Conservation (phyloP, 2,329 filamentous ascomycete species). For the Tothia fuscella region DNA sequence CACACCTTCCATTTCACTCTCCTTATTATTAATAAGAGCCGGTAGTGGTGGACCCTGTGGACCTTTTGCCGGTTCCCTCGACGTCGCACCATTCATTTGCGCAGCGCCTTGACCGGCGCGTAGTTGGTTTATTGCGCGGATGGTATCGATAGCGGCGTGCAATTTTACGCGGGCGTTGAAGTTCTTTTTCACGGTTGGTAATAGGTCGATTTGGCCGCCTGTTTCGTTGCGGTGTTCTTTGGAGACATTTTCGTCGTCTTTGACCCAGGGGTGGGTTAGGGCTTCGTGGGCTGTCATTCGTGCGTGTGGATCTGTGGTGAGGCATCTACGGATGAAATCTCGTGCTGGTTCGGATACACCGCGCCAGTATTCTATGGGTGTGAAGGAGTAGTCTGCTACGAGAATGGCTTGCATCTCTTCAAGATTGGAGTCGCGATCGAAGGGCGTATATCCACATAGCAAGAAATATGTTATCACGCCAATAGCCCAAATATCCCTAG, state of each 20-base stretch:
- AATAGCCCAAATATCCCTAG: constrained; percentile 85
- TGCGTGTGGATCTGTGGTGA: constrained; percentile 76
- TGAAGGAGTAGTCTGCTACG: constrained; percentile 91
- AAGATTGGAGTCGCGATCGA: constrained; percentile 92
- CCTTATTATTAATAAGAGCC: constrained; percentile 12
- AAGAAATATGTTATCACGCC: constrained; percentile 98
- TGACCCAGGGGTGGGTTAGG: constrained; percentile 53
- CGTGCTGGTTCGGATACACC: constrained; percentile 74
- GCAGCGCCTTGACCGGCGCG: constrained; percentile 45
- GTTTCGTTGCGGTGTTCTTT: constrained; percentile 25
- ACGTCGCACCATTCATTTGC: constrained; percentile 47
- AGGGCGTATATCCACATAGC: constrained; percentile 94
- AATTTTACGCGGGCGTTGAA: constrained; percentile 55
- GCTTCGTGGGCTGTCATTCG: constrained; percentile 86
- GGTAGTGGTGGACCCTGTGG: constrained; percentile 8
- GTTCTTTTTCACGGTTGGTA: constrained; percentile 58
- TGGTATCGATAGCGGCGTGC: constrained; percentile 56
- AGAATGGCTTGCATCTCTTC: constrained; percentile 99
- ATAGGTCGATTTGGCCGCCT: constrained; percentile 39
- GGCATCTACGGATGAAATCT: constrained; percentile 82
- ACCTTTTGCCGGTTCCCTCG: constrained; percentile 35
- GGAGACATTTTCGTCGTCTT: constrained; percentile 34
- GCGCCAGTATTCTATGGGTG: constrained; percentile 90
- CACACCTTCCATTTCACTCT: constrained; percentile 18
- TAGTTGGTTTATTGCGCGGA: constrained; percentile 55